These are phyloP conservation scores for Arthrobotrys entomopaga DNA, from an alignment of 2,329 filamentous ascomycete genomes.

Conservation along the genomic window DNA sequence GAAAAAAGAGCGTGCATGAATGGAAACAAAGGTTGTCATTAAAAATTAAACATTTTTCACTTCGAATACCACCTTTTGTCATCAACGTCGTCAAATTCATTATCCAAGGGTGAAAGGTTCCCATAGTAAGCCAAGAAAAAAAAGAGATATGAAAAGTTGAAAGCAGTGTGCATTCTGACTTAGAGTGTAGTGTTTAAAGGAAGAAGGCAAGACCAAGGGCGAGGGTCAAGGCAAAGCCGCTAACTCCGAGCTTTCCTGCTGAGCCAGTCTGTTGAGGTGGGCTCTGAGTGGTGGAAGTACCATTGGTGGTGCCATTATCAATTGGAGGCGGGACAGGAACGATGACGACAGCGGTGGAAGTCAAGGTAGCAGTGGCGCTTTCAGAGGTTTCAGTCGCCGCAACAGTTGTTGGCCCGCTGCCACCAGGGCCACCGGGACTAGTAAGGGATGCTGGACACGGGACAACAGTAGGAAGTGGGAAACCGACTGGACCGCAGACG, in stretches of 20 bases:
- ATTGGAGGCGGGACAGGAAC: constrained; percentile 23
- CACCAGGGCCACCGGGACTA: constrained; percentile 23
- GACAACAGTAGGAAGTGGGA: constrained; percentile 22
- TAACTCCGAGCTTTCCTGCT: constrained; percentile 46
- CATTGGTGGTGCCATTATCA: constrained; percentile 38
- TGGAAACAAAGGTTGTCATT: constrained; percentile 24
- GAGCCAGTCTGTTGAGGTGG: constrained; percentile 46
- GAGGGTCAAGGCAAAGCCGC: constrained; percentile 46
- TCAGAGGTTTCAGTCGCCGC: not conserved
- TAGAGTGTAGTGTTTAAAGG: constrained; percentile 20
- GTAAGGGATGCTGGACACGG: constrained; percentile 37
- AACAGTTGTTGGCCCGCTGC: constrained; percentile 26
- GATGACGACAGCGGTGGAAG: constrained; percentile 34
- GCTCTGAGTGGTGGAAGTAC: constrained; percentile 15
- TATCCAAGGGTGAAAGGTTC: constrained; percentile 25
- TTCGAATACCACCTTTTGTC: constrained; percentile 2
- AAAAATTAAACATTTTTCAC: constrained; percentile 40
- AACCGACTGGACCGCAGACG: constrained; percentile 36
- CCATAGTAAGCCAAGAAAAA: not conserved
- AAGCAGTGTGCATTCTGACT: not conserved
- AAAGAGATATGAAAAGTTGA: constrained; percentile 14
- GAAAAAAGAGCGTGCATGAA: constrained; percentile 3
- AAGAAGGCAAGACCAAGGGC: constrained; percentile 50
- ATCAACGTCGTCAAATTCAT: constrained; percentile 24
- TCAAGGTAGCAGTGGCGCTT: constrained; percentile 28